Evolutionary conservation across 2,329 filamentous ascomycete species (phyloP).

Genomic region (Onygenales sp.): DNA sequence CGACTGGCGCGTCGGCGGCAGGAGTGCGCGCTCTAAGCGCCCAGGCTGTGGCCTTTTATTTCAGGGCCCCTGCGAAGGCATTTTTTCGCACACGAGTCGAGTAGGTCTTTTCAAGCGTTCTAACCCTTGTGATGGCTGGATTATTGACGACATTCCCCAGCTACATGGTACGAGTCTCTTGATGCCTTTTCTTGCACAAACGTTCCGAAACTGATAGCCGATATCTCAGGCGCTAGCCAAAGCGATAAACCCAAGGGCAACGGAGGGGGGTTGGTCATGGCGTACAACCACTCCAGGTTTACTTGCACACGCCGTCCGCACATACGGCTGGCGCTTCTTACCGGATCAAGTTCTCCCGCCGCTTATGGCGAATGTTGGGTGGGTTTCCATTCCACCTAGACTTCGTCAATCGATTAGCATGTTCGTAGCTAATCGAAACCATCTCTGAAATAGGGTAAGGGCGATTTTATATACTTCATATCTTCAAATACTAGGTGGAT

Average conservation of each 20-base stretch:
- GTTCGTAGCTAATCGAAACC: neutral
- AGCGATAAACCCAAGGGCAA: conserved; percentile 49
- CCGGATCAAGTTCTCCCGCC: conserved; percentile 57
- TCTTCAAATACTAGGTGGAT: conserved; percentile 47
- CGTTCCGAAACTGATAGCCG: conserved; percentile 1
- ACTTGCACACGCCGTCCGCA: conserved; percentile 49
- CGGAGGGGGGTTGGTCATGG: conserved; percentile 45
- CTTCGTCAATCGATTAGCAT: neutral
- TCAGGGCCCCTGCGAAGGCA: conserved; percentile 79
- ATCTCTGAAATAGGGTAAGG: conserved; percentile 38
- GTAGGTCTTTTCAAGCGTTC: conserved; percentile 41
- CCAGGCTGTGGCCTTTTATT: conserved; percentile 82
- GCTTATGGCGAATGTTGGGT: conserved; percentile 53
- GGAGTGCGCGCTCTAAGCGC: conserved; percentile 74
- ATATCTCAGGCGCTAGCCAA: conserved; percentile 47
- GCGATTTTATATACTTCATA: conserved; percentile 56
- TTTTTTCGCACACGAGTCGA: conserved; percentile 88
- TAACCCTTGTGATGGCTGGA: conserved; percentile 9
- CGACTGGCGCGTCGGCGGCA: conserved; percentile 72
- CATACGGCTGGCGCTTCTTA: conserved; percentile 56
- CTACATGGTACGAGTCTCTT: conserved; percentile 38
- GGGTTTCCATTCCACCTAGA: conserved; percentile 11
- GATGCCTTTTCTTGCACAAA: neutral
- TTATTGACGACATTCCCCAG: conserved; percentile 18
- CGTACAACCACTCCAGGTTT: conserved; percentile 53